Conservation (phyloP, 305 asterid genomes). For the Andrographis paniculata region DNA sequence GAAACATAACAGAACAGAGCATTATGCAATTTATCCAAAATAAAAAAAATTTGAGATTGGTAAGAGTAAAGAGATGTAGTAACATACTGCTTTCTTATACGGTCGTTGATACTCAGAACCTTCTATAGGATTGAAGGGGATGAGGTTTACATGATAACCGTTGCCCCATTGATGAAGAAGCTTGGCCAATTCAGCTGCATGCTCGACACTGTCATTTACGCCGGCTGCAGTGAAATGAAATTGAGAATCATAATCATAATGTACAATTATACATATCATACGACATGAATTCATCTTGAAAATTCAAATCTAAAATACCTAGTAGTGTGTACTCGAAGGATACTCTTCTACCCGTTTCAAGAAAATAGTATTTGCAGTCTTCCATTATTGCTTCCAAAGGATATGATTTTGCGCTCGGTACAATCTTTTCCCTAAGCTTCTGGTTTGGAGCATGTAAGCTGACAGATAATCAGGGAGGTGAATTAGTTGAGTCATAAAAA, state of each 20-base stretch:
- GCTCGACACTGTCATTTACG: constrained; percentile 61
- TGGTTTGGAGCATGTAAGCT: constrained; percentile 96
- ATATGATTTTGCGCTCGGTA: constrained; percentile 88
- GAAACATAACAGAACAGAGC: no score
- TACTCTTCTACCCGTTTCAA: constrained; percentile 74
- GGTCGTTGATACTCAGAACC: constrained; percentile 80
- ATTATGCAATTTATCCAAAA: no score
- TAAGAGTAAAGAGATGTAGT: neutral
- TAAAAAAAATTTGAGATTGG: no score
- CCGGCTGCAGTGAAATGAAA: constrained; percentile 56
- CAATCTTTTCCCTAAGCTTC: constrained; percentile 73
- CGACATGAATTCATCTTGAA: constrained; percentile 2
- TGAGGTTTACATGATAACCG: constrained; percentile 84
- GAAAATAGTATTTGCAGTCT: constrained; percentile 84
- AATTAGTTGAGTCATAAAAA: constrained; percentile 2
- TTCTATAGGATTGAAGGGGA: constrained; percentile 80
- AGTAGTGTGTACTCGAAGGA: constrained; percentile 88
- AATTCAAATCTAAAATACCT: constrained; percentile 40
- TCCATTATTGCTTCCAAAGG: constrained; percentile 90
- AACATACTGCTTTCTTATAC: constrained; percentile 55
- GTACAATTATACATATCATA: constrained; percentile 9
- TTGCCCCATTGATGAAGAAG: constrained; percentile 85
- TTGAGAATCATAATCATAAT: constrained; percentile 1
- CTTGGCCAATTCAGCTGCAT: constrained; percentile 74
- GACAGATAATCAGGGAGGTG: constrained; percentile 10